Percentiles rank a stretch among this genome's conserved stretches.
Evolutionary conservation across 192 early-diverging fungal genomes (phyloP).

Genomic region (Coemansia sp.): DNA sequence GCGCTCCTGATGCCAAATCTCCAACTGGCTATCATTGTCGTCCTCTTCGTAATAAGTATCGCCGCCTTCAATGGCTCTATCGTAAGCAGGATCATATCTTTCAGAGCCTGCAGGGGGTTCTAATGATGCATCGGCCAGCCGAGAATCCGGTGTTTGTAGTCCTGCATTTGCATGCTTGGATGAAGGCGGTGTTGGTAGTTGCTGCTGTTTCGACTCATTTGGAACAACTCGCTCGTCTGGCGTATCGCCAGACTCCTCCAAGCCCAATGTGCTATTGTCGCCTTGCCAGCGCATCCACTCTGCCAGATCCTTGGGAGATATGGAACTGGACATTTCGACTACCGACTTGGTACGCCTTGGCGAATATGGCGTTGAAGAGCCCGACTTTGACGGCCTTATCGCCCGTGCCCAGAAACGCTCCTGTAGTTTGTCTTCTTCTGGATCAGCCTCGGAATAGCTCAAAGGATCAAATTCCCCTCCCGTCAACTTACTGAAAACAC

Average conservation of each 20-base stretch:
- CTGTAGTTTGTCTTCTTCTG: slow-evolving; percentile 33
- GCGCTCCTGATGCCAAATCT: background rate
- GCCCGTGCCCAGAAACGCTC: slow-evolving; percentile 53
- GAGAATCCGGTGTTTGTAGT: background rate
- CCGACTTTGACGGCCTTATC: slow-evolving; percentile 48
- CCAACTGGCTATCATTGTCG: background rate
- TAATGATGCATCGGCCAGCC: background rate
- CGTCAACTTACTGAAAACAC: slow-evolving; percentile 29
- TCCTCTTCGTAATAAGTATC: background rate
- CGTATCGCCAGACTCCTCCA: background rate
- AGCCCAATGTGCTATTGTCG: background rate
- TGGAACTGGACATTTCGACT: slow-evolving; percentile 41
- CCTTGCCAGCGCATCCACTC: slow-evolving; percentile 57
- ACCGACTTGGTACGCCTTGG: slow-evolving; percentile 46
- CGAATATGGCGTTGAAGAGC: slow-evolving; percentile 44
- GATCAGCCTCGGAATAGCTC: slow-evolving; percentile 43
- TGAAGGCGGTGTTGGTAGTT: slow-evolving; percentile 23
- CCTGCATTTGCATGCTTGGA: slow-evolving; percentile 22
- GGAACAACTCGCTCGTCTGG: background rate
- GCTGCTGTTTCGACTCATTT: background rate
- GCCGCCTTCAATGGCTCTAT: background rate
- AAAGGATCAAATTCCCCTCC: slow-evolving; percentile 31
- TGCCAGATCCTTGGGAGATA: slow-evolving; percentile 47
- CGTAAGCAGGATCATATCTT: background rate
- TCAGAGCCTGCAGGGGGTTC: background rate